A percentile compares a stretch with the other conserved stretches of the same genome.
These are phyloP conservation scores for Adansonia madagascariensis DNA, from an alignment of 441 rosid species.

Conservation along the genomic window DNA sequence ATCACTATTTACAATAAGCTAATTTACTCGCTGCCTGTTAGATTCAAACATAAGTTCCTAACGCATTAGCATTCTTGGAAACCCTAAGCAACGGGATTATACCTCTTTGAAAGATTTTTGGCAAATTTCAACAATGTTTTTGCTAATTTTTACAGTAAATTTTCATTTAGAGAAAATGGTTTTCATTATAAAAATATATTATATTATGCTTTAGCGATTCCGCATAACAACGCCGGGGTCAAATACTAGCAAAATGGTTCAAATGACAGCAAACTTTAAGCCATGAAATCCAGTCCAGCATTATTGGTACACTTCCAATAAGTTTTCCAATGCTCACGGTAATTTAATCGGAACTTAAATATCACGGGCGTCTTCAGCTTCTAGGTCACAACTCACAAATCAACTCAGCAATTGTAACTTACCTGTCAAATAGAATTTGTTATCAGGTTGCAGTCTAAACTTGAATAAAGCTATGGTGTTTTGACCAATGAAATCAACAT, in stretches of 20 bases:
- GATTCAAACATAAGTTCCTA: neutral
- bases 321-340: neutral
- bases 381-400: neutral
- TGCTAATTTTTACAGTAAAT: no score
- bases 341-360: constrained; percentile 3
- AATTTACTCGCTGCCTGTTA: no score
- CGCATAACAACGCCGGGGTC: neutral
- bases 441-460: no score
- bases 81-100: no score
- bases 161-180: neutral
- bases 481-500: neutral
- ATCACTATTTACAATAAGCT: no score
- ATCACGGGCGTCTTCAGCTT: neutral
- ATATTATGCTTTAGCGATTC: neutral
- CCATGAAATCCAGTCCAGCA: constrained; percentile 14
- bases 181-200: neutral
- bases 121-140: no score
- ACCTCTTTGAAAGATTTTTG: no score
- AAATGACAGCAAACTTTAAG: constrained; percentile 12
- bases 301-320: neutral
- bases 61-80: no score
- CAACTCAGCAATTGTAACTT: constrained; percentile 16
- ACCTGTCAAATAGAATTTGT: constrained; percentile 36
- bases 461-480: no score
- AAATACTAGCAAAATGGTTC: neutral